These are phyloP conservation scores for Microascus cirrosus DNA, from an alignment of 2,329 filamentous ascomycete genomes.

Conservation along the genomic window DNA sequence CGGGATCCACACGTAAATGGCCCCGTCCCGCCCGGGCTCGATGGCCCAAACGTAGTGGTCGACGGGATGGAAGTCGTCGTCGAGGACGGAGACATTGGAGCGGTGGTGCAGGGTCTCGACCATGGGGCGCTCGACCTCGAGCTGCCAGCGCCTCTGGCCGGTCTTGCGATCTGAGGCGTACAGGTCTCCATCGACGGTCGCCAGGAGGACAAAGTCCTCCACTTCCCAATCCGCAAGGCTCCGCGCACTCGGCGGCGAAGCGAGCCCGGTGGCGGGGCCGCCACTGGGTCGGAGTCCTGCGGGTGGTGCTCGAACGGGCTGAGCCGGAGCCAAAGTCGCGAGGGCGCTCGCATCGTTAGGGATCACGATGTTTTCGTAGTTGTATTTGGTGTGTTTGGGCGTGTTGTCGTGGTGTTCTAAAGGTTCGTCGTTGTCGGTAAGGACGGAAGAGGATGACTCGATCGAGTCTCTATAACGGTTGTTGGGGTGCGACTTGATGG, in stretches of 20 bases:
- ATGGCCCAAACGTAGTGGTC: constrained; percentile 93
- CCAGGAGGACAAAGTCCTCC: constrained; percentile 99
- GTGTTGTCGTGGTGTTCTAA: constrained; percentile 14
- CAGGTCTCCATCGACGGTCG: constrained; percentile 97
- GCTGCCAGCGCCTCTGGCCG: constrained; percentile 74
- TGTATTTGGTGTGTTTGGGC: constrained; percentile 18
- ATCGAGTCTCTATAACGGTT: constrained; percentile 9
- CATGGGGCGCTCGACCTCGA: constrained; percentile 76
- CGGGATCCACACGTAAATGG: constrained; percentile 76
- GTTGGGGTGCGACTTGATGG: constrained; percentile 13
- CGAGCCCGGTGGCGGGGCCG: constrained; percentile 48
- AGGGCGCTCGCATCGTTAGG: constrained; percentile 81
- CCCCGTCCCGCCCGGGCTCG: constrained; percentile 79
- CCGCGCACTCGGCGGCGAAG: constrained; percentile 87
- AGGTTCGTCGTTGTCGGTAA: background rate
- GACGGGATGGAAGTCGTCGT: constrained; percentile 51
- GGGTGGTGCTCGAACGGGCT: constrained; percentile 89
- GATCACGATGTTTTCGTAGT: constrained; percentile 22
- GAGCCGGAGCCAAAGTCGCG: constrained; percentile 93
- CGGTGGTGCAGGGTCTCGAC: constrained; percentile 80
- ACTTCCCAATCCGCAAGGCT: constrained; percentile 99
- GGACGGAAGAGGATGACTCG: constrained; percentile 3
- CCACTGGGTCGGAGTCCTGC: constrained; percentile 45
- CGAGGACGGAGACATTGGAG: constrained; percentile 50
- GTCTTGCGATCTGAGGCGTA: constrained; percentile 84